Evolutionary conservation across 441 rosid species (phyloP), one percentile per base, ranked within the genome.

Genomic region (Caryocar brasiliense): DNA sequence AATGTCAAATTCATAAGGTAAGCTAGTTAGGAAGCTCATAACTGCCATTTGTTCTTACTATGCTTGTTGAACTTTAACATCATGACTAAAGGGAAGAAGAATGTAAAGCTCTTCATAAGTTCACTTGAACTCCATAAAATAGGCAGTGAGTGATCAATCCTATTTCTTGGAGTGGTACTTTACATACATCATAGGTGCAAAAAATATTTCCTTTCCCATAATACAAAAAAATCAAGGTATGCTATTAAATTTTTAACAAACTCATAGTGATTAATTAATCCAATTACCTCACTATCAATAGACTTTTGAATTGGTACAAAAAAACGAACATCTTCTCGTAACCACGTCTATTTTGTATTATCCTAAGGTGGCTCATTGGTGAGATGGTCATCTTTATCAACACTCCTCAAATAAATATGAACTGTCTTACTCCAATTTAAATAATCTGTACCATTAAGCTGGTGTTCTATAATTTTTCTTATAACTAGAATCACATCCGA

Each of bases 391-490:
- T 51, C 44, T 6, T 37, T 37, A 2, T 23, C 30, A 7, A 38
- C 2, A 37, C 45, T 35, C 6, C 45, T 4, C 7, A 51, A 5
- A 8, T 23, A 35, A 25, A 37, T 22, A 1, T 12, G 23, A 19
- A 48, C 7, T 1, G 56, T 36, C 22, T 51, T 37, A n/a, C 28
- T 1, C 34, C 53, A 56, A 22, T 40, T 30, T 10, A 56, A 19
- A 15, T 34, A 30, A 19, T 30, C 32, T 4, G 12, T 2, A 2
- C 47, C 29, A 21, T 5, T 23, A 1, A 22, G 15, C 1, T 42
- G 21, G 1, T 42, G 19, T 21, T 22, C 15, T 2, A 6, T 21
- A 6, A 42, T 21, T 13, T 23, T 42, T n/a, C n/a, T n/a, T n/a
- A n/a, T n/a, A n/a, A n/a, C n/a, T n/a, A n/a, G n/a, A n/a, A n/a